Conservation (phyloP, 345 rosid genomes). For the Lenwebbia sp. region DNA sequence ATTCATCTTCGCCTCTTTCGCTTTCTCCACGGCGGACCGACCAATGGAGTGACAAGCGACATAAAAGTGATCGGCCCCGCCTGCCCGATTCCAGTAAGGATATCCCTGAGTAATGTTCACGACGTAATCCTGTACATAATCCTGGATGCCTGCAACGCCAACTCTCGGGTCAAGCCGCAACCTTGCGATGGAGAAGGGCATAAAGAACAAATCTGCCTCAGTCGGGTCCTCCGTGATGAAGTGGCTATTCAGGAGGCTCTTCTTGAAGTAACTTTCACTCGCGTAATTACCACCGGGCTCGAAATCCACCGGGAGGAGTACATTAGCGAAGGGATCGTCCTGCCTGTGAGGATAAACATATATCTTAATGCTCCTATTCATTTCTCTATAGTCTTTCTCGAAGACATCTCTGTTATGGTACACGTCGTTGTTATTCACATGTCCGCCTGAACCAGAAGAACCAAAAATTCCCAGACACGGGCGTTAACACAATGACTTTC, state of each 20-base stretch:
- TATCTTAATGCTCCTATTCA: too few species aligned
- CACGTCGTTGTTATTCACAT: constrained; percentile 18
- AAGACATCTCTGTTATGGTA: constrained; percentile 38
- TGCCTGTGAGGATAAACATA: constrained; percentile 42
- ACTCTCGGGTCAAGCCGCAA: constrained; percentile 39
- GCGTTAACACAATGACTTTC: background rate
- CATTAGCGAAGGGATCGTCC: constrained; percentile 32
- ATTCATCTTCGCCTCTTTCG: too few species aligned
- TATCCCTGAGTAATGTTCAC: too few species aligned
- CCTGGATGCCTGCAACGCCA: constrained; percentile 19
- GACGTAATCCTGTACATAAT: constrained; percentile 31
- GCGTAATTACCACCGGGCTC: constrained; percentile 45
- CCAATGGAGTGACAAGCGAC: too few species aligned
- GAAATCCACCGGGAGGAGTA: constrained; percentile 26
- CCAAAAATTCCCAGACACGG: constrained; percentile 11
- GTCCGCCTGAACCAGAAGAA: constrained; percentile 32
- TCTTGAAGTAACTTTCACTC: constrained; percentile 52
- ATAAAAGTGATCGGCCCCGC: too few species aligned
- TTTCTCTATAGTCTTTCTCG: too few species aligned
- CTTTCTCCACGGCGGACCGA: too few species aligned
- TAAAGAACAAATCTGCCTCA: constrained; percentile 37
- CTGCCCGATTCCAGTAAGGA: too few species aligned
- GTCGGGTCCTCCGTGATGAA: constrained; percentile 33
- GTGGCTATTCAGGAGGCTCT: constrained; percentile 34
- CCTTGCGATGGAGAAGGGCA: constrained; percentile 52